Conservation (phyloP, 1,284 basidiomycete species). For the Cutaneotrichosporon sp. region DNA sequence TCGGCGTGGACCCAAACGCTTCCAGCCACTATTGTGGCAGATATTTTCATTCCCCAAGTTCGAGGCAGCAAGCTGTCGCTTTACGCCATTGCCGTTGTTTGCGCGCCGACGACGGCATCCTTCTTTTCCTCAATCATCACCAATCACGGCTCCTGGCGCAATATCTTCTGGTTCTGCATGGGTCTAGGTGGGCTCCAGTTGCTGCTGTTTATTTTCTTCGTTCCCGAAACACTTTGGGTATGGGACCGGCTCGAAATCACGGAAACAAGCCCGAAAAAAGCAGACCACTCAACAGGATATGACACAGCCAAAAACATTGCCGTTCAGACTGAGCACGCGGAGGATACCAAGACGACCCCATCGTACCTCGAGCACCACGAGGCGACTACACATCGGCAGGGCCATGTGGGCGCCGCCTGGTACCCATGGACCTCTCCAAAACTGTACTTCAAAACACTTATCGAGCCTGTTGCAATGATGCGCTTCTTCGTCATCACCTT, state of each 20-base stretch:
- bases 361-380: too few species aligned
- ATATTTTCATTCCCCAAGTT: constrained; percentile 33
- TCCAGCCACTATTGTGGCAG: constrained; percentile 29
- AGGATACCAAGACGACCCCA: too few species aligned
- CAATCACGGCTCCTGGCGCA: constrained; percentile 26
- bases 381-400: not conserved
- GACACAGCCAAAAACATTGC: not conserved
- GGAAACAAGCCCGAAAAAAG: not conserved
- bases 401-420: constrained; percentile 32
- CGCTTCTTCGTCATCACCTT: constrained; percentile 23
- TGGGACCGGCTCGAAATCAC: not conserved
- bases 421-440: constrained; percentile 38
- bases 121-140: constrained; percentile 39
- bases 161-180: constrained; percentile 40
- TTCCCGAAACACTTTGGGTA: constrained; percentile 44
- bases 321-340: too few species aligned
- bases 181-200: constrained; percentile 24
- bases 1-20: constrained; percentile 29
- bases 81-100: constrained; percentile 30
- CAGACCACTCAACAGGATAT: too few species aligned
- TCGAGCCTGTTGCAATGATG: constrained; percentile 32
- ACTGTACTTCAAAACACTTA: constrained; percentile 28
- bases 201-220: constrained; percentile 26
- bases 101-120: constrained; percentile 39
- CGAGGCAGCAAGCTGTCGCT: constrained; percentile 41